A percentile compares a stretch with the other conserved stretches of the same genome.
Evolutionary conservation across 164 flowering plant species (phyloP).

Genomic region (Buxus sempervirens): DNA sequence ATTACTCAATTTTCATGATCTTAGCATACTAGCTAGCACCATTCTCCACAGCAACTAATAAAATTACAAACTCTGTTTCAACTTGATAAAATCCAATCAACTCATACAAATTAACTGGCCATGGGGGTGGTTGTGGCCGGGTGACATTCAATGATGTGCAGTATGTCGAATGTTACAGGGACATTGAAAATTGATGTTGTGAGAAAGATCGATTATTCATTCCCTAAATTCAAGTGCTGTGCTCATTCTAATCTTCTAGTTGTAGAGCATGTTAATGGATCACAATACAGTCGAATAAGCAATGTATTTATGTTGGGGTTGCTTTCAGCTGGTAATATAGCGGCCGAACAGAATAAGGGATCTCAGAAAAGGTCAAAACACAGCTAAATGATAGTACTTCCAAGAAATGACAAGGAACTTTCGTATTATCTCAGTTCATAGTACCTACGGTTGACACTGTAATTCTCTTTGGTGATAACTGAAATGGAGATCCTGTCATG

Average conservation of each 20-base stretch:
- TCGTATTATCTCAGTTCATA: constrained; percentile 1
- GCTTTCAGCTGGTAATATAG: neutral
- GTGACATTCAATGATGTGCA: neutral
- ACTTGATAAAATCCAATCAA: neutral
- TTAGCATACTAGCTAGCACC: neutral
- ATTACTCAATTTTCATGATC: neutral
- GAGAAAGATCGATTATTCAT: no score
- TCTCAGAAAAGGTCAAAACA: neutral
- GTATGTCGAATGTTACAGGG: neutral
- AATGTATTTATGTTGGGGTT: neutral
- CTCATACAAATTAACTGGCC: neutral
- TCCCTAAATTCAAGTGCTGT: neutral
- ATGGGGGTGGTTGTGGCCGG: no score
- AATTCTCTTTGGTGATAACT: constrained; percentile 75
- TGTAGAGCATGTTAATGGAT: neutral
- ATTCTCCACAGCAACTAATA: neutral
- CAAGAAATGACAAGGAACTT: neutral
- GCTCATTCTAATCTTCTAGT: neutral
- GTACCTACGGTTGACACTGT: constrained; percentile 86
- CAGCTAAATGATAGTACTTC: neutral
- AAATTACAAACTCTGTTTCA: neutral
- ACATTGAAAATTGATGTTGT: no score
- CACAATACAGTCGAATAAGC: neutral
- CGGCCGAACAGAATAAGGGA: neutral
- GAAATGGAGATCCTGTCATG: constrained; percentile 80